A percentile compares a stretch with the other conserved stretches of the same genome.
Conservation (phyloP, 2,329 filamentous ascomycete species). For the Elsinoe ampelina region DNA sequence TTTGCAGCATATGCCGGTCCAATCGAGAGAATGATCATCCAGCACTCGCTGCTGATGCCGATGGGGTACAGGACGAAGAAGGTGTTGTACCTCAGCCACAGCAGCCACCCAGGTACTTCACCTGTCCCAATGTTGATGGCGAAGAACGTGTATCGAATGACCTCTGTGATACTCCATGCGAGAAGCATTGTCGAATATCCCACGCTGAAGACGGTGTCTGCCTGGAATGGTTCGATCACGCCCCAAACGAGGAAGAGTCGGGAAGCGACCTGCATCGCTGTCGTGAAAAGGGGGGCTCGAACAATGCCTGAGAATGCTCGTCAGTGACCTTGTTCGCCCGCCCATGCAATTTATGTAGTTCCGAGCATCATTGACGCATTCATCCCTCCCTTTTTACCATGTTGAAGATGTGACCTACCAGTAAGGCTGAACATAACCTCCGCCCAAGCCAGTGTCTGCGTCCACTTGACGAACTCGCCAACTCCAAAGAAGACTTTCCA, state of each 20-base stretch:
- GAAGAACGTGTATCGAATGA: constrained; percentile 89
- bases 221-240: constrained; percentile 65
- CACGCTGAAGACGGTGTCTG: constrained; percentile 45
- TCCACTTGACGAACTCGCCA: constrained; percentile 63
- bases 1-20: constrained; percentile 47
- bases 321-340: background rate
- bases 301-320: constrained; percentile 57
- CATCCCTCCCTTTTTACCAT: no score
- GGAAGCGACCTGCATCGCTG: constrained; percentile 78
- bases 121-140: constrained; percentile 55
- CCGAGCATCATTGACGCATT: no score
- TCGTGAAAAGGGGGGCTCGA: constrained; percentile 74
- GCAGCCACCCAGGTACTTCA: constrained; percentile 53
- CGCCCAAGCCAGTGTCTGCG: constrained; percentile 72
- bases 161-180: constrained; percentile 85
- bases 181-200: constrained; percentile 70
- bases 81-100: constrained; percentile 80
- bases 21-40: constrained; percentile 62
- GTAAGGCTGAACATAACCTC: constrained; percentile 75
- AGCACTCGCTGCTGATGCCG: constrained; percentile 80
- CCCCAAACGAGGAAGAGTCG: constrained; percentile 86
- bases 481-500: constrained; percentile 51
- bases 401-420: constrained; percentile 42
- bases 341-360: background rate
- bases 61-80: constrained; percentile 90